Conservation (phyloP, 352 stramenopile species). For the Globisporangium emineosum region DNA sequence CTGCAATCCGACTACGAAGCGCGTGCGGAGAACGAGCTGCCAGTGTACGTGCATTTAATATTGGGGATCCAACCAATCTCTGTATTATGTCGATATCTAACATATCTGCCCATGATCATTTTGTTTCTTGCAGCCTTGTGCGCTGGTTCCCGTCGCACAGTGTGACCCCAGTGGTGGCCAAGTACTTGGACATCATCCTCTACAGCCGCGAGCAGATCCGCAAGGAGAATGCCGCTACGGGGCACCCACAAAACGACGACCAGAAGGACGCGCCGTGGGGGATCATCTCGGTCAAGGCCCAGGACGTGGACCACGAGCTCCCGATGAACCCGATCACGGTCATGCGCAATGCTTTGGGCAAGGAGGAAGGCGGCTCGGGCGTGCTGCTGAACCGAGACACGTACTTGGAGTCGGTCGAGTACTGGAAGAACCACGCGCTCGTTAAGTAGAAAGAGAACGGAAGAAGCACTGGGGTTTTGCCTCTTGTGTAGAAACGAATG, state of each 20-base stretch:
- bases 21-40: slow-evolving; percentile 92
- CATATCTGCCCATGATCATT: neutral
- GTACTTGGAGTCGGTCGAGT: slow-evolving; percentile 86
- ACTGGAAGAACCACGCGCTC: slow-evolving; percentile 84
- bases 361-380: slow-evolving; percentile 90
- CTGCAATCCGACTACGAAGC: slow-evolving; percentile 94
- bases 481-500: neutral
- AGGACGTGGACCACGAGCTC: slow-evolving; percentile 94
- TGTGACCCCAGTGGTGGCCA: slow-evolving; percentile 82
- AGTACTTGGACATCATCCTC: slow-evolving; percentile 97
- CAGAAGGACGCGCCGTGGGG: slow-evolving; percentile 84
- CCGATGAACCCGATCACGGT: slow-evolving; percentile 98
- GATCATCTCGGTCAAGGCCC: slow-evolving; percentile 97
- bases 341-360: slow-evolving; percentile 97
- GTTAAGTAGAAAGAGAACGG: slow-evolving; percentile 50
- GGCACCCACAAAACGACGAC: slow-evolving; percentile 31
- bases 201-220: slow-evolving; percentile 98
- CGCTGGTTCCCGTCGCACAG: slow-evolving; percentile 92
- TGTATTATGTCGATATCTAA: neutral
- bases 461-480: neutral
- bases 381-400: slow-evolving; percentile 72
- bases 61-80: too few species aligned
- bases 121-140: slow-evolving; percentile 37
- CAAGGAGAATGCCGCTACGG: slow-evolving; percentile 92
- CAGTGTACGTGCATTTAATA: slow-evolving; percentile 71